phyloP scores from a whole-genome alignment of 495 filamentous ascomycete genomes.

The Podospora tetraspora region DNA sequence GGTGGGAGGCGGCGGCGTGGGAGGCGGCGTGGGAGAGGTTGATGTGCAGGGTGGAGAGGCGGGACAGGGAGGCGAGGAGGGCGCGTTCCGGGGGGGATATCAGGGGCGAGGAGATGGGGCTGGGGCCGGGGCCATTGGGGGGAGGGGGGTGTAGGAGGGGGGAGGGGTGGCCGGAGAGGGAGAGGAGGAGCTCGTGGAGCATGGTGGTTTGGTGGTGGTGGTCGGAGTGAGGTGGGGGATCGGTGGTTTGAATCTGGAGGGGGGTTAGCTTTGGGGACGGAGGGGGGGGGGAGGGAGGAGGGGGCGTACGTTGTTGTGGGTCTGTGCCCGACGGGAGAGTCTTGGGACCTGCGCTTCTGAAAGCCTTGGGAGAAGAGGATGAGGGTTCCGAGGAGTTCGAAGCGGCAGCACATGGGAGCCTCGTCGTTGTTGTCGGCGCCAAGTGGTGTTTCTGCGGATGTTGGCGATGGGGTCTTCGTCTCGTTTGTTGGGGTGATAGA shows the following conservation, averaged over 20 bases:
- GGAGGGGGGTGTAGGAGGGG: constrained; percentile 60
- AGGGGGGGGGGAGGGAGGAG: not conserved
- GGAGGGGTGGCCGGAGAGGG: constrained; percentile 88
- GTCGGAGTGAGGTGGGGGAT: not conserved
- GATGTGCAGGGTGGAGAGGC: constrained; percentile 70
- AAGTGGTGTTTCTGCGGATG: not conserved
- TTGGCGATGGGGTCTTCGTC: not conserved
- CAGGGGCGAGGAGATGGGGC: constrained; percentile 24
- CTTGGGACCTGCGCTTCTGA: constrained; percentile 21
- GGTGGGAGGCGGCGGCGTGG: constrained; percentile 61
- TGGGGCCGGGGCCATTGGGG: constrained; percentile 31
- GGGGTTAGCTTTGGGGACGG: not conserved
- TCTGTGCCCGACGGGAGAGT: not conserved
- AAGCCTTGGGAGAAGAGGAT: constrained; percentile 43
- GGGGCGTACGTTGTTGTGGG: not conserved
- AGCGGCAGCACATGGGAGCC: constrained; percentile 40
- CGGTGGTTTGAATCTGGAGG: constrained; percentile 1
- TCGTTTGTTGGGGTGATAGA: not conserved
- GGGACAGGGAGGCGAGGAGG: constrained; percentile 69
- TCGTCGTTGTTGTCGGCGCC: not conserved
- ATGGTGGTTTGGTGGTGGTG: constrained; percentile 44
- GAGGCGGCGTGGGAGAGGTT: constrained; percentile 58
- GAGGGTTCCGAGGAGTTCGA: constrained; percentile 45
- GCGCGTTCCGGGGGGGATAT: constrained; percentile 75
- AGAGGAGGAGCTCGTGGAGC: constrained; percentile 96